Evolutionary conservation across 2,329 filamentous ascomycete species (phyloP).

Genomic region (Lomentospora prolificans): DNA sequence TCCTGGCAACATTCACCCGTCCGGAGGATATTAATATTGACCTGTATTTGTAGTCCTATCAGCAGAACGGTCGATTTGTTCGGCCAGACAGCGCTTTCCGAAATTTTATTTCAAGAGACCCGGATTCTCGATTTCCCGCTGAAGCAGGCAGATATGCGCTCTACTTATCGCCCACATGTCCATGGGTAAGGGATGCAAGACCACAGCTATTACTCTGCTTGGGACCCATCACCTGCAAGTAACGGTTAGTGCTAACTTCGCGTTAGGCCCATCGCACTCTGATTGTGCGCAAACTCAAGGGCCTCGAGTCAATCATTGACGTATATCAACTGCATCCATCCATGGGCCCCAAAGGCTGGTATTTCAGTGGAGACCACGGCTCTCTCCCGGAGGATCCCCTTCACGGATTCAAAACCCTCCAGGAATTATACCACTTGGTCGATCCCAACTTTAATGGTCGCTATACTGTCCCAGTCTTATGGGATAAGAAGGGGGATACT

Average conservation of each 20-base stretch:
- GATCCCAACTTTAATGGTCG: constrained; percentile 58
- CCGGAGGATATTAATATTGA: too few relatives aligned
- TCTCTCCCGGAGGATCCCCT: constrained; percentile 47
- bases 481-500: constrained; percentile 55
- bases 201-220: too few relatives aligned
- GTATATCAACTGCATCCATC: constrained; percentile 61
- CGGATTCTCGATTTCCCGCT: constrained; percentile 42
- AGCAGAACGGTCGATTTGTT: constrained; percentile 39
- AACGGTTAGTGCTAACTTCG: too few relatives aligned
- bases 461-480: constrained; percentile 66
- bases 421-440: constrained; percentile 60
- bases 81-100: constrained; percentile 46
- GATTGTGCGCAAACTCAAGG: constrained; percentile 64
- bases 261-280: constrained; percentile 59
- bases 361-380: constrained; percentile 32
- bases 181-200: constrained; percentile 41
- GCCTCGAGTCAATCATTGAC: constrained; percentile 58
- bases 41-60: constrained; percentile 13
- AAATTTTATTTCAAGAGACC: constrained; percentile 40
- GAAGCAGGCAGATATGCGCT: constrained; percentile 52
- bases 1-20: too few relatives aligned
- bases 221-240: too few relatives aligned
- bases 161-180: constrained; percentile 51
- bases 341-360: constrained; percentile 50
- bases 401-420: constrained; percentile 56